Percentiles rank a stretch among this genome's conserved stretches.
Evolutionary conservation across 257 asterid species (phyloP).

Genomic region (Perilla frutescens): DNA sequence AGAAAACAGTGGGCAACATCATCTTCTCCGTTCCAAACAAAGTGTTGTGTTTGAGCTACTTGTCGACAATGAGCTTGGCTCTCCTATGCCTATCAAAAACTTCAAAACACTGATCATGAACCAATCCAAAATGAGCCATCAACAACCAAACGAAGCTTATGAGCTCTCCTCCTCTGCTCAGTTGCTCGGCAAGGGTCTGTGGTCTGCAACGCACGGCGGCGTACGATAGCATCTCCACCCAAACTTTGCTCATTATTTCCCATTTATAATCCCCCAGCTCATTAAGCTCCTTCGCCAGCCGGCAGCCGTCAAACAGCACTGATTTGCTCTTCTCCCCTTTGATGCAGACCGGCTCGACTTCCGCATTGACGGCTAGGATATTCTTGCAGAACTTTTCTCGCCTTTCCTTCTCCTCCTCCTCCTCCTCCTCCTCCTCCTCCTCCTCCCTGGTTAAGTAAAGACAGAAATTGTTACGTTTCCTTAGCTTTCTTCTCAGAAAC

Average conservation of each 20-base stretch:
- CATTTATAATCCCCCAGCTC: slow-evolving; percentile 26
- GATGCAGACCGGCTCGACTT: slow-evolving; percentile 42
- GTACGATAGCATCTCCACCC: slow-evolving; percentile 47
- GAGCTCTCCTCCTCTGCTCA: slow-evolving; percentile 45
- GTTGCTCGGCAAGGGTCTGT: slow-evolving; percentile 37
- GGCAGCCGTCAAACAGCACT: slow-evolving; percentile 54
- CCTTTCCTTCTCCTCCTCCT: too few species aligned
- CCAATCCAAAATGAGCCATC: slow-evolving; percentile 48
- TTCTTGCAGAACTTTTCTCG: slow-evolving; percentile 28
- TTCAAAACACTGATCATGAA: slow-evolving; percentile 32
- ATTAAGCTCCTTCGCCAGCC: slow-evolving; percentile 45
- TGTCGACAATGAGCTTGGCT: slow-evolving; percentile 39
- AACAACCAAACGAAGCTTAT: slow-evolving; percentile 40
- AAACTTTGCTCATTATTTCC: slow-evolving; percentile 45
- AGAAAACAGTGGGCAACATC: too few species aligned
- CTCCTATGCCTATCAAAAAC: slow-evolving; percentile 30
- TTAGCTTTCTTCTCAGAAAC: neutral
- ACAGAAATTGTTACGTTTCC: neutral
- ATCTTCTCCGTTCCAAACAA: too few species aligned
- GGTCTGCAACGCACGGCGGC: slow-evolving; percentile 44
- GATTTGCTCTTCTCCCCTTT: slow-evolving; percentile 63
- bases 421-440: too few species aligned
- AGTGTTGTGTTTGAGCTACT: neutral
- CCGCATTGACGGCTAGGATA: slow-evolving; percentile 40
- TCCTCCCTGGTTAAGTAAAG: neutral